These are phyloP conservation scores for Spathaspora passalidarum DNA, from an alignment of 805 yeast species.

Conservation along the genomic window DNA sequence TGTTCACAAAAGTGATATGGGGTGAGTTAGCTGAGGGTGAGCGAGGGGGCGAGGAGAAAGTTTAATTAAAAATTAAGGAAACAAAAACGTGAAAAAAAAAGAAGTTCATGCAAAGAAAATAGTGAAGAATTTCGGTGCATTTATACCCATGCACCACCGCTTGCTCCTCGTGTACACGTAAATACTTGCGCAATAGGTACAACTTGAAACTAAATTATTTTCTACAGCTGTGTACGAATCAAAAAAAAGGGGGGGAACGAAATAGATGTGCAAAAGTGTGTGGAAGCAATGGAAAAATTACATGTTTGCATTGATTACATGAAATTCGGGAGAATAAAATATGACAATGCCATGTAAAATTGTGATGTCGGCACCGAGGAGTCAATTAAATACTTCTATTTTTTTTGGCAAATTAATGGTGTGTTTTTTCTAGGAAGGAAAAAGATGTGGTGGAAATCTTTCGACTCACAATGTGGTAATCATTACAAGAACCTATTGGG, in stretches of 20 bases:
- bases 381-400: not conserved
- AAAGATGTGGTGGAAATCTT: not conserved
- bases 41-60: too few species aligned
- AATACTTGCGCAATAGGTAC: not conserved
- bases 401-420: not conserved
- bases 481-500: not conserved
- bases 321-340: not conserved
- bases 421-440: not conserved
- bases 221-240: not conserved
- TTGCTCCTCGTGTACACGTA: too few species aligned
- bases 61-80: too few species aligned
- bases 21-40: too few species aligned
- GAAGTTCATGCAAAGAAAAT: too few species aligned
- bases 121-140: too few species aligned
- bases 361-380: not conserved
- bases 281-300: not conserved
- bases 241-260: not conserved
- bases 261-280: not conserved
- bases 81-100: too few species aligned
- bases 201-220: not conserved
- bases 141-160: too few species aligned
- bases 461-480: not conserved
- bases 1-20: too few species aligned
- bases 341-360: not conserved
- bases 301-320: not conserved